phyloP scores from a whole-genome alignment of 2,329 filamentous ascomycete genomes.

The Colletotrichum tabaci region DNA sequence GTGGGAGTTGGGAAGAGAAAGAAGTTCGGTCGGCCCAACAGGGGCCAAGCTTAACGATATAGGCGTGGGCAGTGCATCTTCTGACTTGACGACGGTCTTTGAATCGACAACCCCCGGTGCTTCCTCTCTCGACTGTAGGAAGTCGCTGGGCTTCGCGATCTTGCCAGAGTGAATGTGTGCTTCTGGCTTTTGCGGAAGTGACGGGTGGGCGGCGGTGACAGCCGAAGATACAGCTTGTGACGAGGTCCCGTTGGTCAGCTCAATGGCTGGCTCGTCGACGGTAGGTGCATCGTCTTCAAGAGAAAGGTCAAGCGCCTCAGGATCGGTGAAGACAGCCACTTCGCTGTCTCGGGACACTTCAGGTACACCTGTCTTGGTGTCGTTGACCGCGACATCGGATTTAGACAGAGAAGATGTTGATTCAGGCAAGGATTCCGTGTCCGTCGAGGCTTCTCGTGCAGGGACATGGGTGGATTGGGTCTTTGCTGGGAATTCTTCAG shows the following conservation, averaged over 20 bases:
- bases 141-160: conserved; percentile 35
- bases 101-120: background rate
- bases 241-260: conserved; percentile 6
- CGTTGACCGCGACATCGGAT: background rate
- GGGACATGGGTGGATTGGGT: conserved; percentile 15
- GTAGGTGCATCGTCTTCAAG: background rate
- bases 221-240: background rate
- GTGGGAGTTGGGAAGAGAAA: conserved; percentile 70
- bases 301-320: background rate
- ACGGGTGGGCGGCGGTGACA: background rate
- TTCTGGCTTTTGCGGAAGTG: background rate
- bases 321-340: conserved; percentile 12
- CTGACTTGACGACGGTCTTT: background rate
- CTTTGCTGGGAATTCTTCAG: background rate
- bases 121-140: background rate
- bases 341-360: conserved; percentile 14
- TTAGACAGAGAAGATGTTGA: conserved; percentile 5
- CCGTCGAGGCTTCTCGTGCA: conserved; percentile 24
- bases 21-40: conserved; percentile 60
- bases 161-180: conserved; percentile 3
- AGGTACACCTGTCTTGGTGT: background rate
- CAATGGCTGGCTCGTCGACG: background rate
- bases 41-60: conserved; percentile 45
- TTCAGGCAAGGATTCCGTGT: conserved; percentile 31
- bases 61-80: background rate